Conservation (phyloP, 352 stramenopile genomes). For the Aphanomyces euteiches region DNA sequence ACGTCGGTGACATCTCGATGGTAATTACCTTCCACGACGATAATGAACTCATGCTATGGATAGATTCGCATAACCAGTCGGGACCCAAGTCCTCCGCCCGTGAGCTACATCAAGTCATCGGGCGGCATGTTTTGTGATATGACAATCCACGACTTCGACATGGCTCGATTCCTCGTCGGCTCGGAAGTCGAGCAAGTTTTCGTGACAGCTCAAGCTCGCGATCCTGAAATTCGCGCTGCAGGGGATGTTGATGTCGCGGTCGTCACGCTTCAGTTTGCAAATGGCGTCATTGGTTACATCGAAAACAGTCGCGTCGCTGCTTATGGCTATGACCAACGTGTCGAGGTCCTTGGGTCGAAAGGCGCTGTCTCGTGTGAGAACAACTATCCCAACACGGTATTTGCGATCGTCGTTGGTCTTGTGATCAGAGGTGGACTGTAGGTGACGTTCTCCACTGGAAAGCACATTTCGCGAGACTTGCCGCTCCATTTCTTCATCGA, state of each 20-base stretch:
- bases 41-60: background rate
- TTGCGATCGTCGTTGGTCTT: constrained; percentile 45
- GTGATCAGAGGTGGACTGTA: constrained; percentile 9
- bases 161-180: constrained; percentile 90
- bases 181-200: constrained; percentile 66
- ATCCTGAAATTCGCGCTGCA: constrained; percentile 59
- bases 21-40: constrained; percentile 27
- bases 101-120: constrained; percentile 54
- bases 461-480: constrained; percentile 68
- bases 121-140: constrained; percentile 94
- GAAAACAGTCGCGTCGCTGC: constrained; percentile 92
- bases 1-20: constrained; percentile 89
- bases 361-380: constrained; percentile 90
- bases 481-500: constrained; percentile 93
- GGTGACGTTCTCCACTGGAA: constrained; percentile 50
- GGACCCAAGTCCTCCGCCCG: constrained; percentile 45
- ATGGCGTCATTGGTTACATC: constrained; percentile 89
- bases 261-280: constrained; percentile 88
- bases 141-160: constrained; percentile 95
- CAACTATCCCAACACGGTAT: constrained; percentile 89
- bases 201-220: constrained; percentile 52
- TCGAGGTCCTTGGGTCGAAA: constrained; percentile 89
- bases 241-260: constrained; percentile 90
- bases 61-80: constrained; percentile 57
- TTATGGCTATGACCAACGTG: constrained; percentile 94